phyloP scores from a whole-genome alignment of 306 rosid species.

The Dalbergia oliveri region DNA sequence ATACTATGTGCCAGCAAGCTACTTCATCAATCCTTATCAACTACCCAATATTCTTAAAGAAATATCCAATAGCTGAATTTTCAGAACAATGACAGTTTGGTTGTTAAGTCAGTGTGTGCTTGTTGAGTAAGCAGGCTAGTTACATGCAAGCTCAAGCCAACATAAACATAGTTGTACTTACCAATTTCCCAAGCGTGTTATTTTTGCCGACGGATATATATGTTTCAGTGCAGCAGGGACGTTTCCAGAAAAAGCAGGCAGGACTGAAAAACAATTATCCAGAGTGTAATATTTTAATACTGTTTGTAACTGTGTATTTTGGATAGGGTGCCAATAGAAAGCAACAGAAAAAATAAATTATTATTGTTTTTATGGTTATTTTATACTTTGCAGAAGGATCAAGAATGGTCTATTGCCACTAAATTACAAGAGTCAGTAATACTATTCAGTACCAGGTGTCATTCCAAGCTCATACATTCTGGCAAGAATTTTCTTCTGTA shows the following conservation, averaged over 20 bases:
- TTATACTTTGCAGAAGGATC: slow-evolving; percentile 6
- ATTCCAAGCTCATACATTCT: slow-evolving; percentile 93
- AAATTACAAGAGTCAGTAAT: background rate
- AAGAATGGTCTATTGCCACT: slow-evolving; percentile 6
- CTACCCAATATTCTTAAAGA: slow-evolving; percentile 26
- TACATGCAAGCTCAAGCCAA: slow-evolving; percentile 33
- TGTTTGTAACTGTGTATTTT: too few relatives aligned
- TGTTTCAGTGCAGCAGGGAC: slow-evolving; percentile 81
- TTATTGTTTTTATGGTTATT: background rate
- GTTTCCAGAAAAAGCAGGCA: slow-evolving; percentile 95
- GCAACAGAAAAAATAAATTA: slow-evolving; percentile 14
- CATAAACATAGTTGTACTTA: slow-evolving; percentile 41
- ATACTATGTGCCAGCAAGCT: background rate
- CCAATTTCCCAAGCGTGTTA: slow-evolving; percentile 94
- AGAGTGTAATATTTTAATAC: slow-evolving; percentile 3
- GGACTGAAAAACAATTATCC: slow-evolving; percentile 67
- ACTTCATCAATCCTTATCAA: slow-evolving; percentile 13
- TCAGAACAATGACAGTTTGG: background rate
- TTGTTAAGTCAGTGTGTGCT: slow-evolving; percentile 11
- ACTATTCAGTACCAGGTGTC: slow-evolving; percentile 78
- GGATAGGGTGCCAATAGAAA: slow-evolving; percentile 22
- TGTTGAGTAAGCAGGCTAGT: background rate
- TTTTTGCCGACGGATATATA: slow-evolving; percentile 85
- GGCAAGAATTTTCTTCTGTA: slow-evolving; percentile 80
- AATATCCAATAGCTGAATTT: slow-evolving; percentile 18